Percentiles rank a stretch among this genome's conserved stretches.
Evolutionary conservation across 345 rosid genomes (phyloP).

Genomic region (Dimocarpus longan): DNA sequence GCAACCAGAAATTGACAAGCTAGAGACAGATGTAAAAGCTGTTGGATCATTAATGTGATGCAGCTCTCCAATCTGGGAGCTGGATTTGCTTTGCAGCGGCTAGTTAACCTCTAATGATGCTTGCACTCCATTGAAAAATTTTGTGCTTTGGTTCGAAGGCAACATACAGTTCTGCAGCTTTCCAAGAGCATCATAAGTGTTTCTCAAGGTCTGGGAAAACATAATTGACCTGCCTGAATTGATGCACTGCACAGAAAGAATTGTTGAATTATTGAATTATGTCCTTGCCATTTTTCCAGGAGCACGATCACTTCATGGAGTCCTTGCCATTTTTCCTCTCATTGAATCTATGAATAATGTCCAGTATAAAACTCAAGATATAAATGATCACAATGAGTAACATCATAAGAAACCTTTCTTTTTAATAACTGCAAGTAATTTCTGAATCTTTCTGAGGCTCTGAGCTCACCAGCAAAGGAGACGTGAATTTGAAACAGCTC

Average conservation of each 20-base stretch:
- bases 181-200: slow-evolving; percentile 43
- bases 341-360: too few species aligned
- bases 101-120: slow-evolving; percentile 52
- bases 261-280: too few species aligned
- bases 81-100: slow-evolving; percentile 43
- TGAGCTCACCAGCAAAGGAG: too few species aligned
- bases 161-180: slow-evolving; percentile 44
- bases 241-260: slow-evolving; percentile 31
- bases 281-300: too few species aligned
- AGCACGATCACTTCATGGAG: too few species aligned
- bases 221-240: slow-evolving; percentile 42
- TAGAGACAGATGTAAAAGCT: slow-evolving; percentile 27
- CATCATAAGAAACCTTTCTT: too few species aligned
- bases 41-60: slow-evolving; percentile 39
- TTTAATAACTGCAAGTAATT: too few species aligned
- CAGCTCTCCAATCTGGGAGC: slow-evolving; percentile 44
- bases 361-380: too few species aligned
- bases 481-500: too few species aligned
- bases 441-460: too few species aligned
- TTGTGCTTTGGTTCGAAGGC: slow-evolving; percentile 42
- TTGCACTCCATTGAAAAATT: slow-evolving; percentile 45
- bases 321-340: too few species aligned
- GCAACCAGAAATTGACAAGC: slow-evolving; percentile 34
- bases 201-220: slow-evolving; percentile 44
- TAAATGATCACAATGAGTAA: too few species aligned